Evolutionary conservation across 352 stramenopile genomes (phyloP), one percentile per base, ranked within the genome.

Genomic region (Phytophthora hibernalis): DNA sequence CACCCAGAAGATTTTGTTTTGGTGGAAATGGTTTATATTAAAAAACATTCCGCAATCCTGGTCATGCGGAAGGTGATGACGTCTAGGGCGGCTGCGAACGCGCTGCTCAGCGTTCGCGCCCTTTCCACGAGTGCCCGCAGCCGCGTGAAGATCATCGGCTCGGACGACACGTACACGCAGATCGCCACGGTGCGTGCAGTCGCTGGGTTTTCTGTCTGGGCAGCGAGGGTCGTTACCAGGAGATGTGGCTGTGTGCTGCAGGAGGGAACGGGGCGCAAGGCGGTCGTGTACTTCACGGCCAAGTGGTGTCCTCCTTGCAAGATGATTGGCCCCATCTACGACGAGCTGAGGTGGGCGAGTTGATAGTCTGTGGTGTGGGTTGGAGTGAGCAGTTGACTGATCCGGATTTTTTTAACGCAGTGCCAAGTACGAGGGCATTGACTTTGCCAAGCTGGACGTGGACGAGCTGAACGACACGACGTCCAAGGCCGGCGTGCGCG

Each of bases 221-320:
- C 2, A 40, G n/a, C n/a, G 18, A 15, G 13, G 53, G 12, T 48
- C 5, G 1, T 69, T 28, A 58, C 37, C n/a, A 26, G 15, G 42
- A 59, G 20, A 37, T 16, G n/a, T 50, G 40, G 21, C 7, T 35
- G 24, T 44, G 13, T 58, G 2, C 6, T 64, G 40, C 48, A 93
- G 87, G 55, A 85, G 26, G 87, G 85, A 44, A 86, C 68, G 16
- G 82, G 74, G 7, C 72, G 79, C 60, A 93, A 93, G 56, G 70
- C 85, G 10, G 83, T 97, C 45, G 88, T 97, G 47, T 96, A 97
- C 74, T 97, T 97, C 61, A 95, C 83, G 42, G 89, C 91, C 22
- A 90, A 86, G 70, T 97, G 91, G 91, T 97, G 91, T 54, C 83
- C 84, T n/a, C 91, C 91, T 10, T 97, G 91, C 85, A 97, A 97